Base-by-base conservation (phyloP, 2,329 filamentous ascomycete species). In the Microcera coccophila region DNA sequence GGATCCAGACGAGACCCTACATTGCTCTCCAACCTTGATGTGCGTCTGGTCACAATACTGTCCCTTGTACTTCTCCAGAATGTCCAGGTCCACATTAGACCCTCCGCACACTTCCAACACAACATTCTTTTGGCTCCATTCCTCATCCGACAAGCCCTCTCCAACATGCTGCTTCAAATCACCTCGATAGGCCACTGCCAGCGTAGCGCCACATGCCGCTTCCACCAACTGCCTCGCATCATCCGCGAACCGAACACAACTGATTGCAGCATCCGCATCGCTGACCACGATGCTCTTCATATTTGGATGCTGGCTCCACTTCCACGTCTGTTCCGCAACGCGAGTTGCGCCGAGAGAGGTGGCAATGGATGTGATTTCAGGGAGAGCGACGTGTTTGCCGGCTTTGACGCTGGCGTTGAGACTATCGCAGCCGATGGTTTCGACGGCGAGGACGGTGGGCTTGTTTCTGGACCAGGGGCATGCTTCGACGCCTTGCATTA, bases 101-200 rank as follows among this genome's bases (percentile, higher is more conserved):
- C 86, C 87, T 34, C 91, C 91, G 59, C 91, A 97, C 5, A 96
- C 81, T 18, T 95, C 74, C 40, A 96, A 71, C 2, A 96, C 89
- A 5, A 96, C 78, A 51, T 87, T 87, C 61, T 81, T 85, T 44
- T 76, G 69, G 1, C 72, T 70, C 66, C 76, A 82, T 49, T 88
- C 75, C 24, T 76, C 75, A 22, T 79, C 77, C 1, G 65, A 63
- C 39, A 78, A 38, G 1, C 64, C 70, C 36, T 65, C 56, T 14
- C 29, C 79, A 1, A 90, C 67, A 9, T 80, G 67, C 53, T 74
- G 71, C 58, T 82, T 75, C 57, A 94, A 60, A 31, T 76, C 65
- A 0, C 77, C 81, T 31, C 78, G 78, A 57, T 88, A 89, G 45
- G 74, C 81, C 3, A 79, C 63, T 1, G 84, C 87, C 11, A 95